Base-by-base conservation (phyloP, 2,329 filamentous ascomycete genomes). In the Pseudodiploospora longispora region DNA sequence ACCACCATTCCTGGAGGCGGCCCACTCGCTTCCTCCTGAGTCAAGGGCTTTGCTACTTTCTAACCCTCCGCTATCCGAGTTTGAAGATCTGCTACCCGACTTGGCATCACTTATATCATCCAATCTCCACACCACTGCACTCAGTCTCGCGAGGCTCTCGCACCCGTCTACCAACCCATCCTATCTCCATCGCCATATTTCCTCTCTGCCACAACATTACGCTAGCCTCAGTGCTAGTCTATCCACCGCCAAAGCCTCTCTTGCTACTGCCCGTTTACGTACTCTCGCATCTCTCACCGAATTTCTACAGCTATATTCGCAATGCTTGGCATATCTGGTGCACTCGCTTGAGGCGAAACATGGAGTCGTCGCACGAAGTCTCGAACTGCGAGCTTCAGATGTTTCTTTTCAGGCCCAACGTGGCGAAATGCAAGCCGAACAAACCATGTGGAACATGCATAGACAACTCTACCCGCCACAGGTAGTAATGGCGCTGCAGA, bases 151-250 rank as follows among this genome's bases (percentile, higher is more conserved):
- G 1, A 70, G 75, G 34, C 62, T 75, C 31, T 58, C 67, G 3
- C 66, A 70, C 49, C 73, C 74, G 0, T 62, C 62, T 10, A 76
- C 71, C 1, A 76, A 76, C 57, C 65, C 74, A 1, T 75, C 75
- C 19, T 77, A 69, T 54, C 63, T 81, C n/a, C 78, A 82, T 62
- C 76, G 78, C 19, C 60, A 67, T 27, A 72, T 82, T 40, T 65
- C 76, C 1, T 61, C 66, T 12, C 63, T 83, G 2, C 62, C 72
- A 0, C 49, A 59, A 1, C 60, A 67, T 27, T 59, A 71, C 12
- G 50, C 59, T 4, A 46, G 61, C 3, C 66, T 78, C 1, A 56
- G 53, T n/a, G 31, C 56, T 9, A 48, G 59, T 4, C 54, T 71
- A 4, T 45, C 55, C 3, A 47, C 53, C 3, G 52, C 62, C 1